Evolutionary conservation across 2,329 filamentous ascomycete genomes (phyloP).

Genomic region (Aspergillus pseudoglaucus): DNA sequence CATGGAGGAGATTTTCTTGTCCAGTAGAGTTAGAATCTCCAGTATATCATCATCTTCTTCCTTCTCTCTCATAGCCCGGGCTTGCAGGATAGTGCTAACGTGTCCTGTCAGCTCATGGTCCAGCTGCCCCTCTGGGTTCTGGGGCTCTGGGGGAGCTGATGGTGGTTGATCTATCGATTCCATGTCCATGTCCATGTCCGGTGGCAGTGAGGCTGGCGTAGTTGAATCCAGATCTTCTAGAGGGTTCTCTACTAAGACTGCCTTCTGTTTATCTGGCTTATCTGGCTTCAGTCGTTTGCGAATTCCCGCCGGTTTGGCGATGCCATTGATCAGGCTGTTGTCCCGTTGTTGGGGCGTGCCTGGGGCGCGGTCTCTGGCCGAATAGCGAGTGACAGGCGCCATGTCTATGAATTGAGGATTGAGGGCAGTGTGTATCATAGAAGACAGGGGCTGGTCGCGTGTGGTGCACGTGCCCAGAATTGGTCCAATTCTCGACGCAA

Average conservation of each 20-base stretch:
- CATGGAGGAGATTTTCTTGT: no score
- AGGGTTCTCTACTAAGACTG: neutral
- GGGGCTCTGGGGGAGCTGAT: neutral
- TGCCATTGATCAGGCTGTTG: neutral
- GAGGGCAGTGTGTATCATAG: no score
- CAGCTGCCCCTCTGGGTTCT: neutral
- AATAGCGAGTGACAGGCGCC: neutral
- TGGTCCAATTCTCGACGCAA: no score
- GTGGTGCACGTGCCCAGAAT: no score
- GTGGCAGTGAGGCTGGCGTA: neutral
- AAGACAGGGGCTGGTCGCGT: no score
- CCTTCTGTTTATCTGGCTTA: neutral
- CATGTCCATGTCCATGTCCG: neutral
- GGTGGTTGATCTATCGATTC: neutral
- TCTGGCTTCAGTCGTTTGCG: neutral
- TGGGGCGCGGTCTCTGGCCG: neutral
- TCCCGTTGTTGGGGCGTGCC: neutral
- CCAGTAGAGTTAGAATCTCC: no score
- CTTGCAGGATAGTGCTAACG: neutral
- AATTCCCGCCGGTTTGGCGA: neutral
- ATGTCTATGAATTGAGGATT: neutral
- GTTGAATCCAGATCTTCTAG: neutral
- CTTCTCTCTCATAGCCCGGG: no score
- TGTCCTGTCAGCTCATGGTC: neutral
- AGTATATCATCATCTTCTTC: no score